Base-by-base conservation (phyloP, 805 yeast genomes). In the Candida khao-thaluensis region DNA sequence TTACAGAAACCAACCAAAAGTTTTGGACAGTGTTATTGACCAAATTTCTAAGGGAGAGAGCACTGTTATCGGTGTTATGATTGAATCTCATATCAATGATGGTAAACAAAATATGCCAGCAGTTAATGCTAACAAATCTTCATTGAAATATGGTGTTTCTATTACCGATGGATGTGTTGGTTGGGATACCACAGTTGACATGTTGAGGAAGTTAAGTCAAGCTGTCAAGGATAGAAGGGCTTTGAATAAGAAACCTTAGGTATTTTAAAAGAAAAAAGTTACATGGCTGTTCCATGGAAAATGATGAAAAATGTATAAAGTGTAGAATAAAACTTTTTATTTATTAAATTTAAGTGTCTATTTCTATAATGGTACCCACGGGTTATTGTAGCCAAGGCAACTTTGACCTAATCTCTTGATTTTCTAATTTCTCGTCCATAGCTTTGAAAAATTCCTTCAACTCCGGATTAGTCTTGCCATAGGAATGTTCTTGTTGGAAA, bases 121-220 rank as follows among this genome's bases (percentile, higher is more conserved):
- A 33, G 58, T 62, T 9, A 96, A 95, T 39, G 82, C 83, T 57
- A 73, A 72, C 39, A 47, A 41, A 37, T 28, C 35, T 10, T 61
- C 64, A 11, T 77, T 91, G 65, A 78, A 84, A 56, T 91, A 91
- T 67, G 99, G 99, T 47, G 86, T 89, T 47, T 85, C 95, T 21
- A 89, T 91, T 54, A 91, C 99, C n/a, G 99, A 91, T 64, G 96
- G 96, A 22, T 91, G 99, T 74, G 89, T 91, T 44, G 77, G 87
- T 44, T 87, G 95, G 88, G 93, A 85, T 38, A 71, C 79, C 35
- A 91, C 99, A 12, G 91, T 74, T 35, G 66, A 62, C 17, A 91
- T 88, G 40, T 72, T 91, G 52, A 74, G 72, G 37, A 69, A 71
- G 37, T 77, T 91, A 53, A 82, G 97, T 17, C 75, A 76, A 23